Conservation (phyloP, 495 filamentous ascomycete genomes). For the Penicillium cosmopolitanum region DNA sequence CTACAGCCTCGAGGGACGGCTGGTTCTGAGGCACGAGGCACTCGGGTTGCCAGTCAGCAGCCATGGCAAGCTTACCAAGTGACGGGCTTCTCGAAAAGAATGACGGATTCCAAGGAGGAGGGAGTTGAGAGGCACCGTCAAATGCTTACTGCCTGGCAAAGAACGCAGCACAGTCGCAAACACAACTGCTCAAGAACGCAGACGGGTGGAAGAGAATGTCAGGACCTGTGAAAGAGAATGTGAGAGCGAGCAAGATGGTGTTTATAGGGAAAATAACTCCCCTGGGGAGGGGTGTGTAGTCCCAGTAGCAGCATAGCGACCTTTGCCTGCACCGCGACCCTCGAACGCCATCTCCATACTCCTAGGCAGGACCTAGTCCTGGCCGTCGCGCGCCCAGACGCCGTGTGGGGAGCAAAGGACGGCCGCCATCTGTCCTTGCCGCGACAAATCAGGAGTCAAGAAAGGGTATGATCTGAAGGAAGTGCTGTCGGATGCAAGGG, state of each 20-base stretch:
- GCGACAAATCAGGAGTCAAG: conserved; percentile 50
- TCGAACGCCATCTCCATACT: conserved; percentile 46
- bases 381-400: conserved; percentile 40
- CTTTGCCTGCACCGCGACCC: conserved; percentile 43
- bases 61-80: conserved; percentile 50
- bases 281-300: conserved; percentile 38
- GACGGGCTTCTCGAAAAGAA: conserved; percentile 54
- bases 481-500: conserved; percentile 46
- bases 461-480: conserved; percentile 40
- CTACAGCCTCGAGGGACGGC: conserved; percentile 43
- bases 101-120: conserved; percentile 52
- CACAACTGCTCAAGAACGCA: conserved; percentile 42
- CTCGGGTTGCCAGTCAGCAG: conserved; percentile 52
- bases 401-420: conserved; percentile 36
- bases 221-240: conserved; percentile 62
- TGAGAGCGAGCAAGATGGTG: conserved; percentile 54
- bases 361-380: conserved; percentile 38
- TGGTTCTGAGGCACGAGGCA: conserved; percentile 49
- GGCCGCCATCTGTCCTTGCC: conserved; percentile 36
- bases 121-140: conserved; percentile 40
- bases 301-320: conserved; percentile 45
- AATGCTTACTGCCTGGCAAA: conserved; percentile 51
- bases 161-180: conserved; percentile 49
- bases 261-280: conserved; percentile 53
- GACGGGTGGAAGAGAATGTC: conserved; percentile 49